Conservation (phyloP, 768 basidiomycete genomes). For the Tricholoma flavovirens region DNA sequence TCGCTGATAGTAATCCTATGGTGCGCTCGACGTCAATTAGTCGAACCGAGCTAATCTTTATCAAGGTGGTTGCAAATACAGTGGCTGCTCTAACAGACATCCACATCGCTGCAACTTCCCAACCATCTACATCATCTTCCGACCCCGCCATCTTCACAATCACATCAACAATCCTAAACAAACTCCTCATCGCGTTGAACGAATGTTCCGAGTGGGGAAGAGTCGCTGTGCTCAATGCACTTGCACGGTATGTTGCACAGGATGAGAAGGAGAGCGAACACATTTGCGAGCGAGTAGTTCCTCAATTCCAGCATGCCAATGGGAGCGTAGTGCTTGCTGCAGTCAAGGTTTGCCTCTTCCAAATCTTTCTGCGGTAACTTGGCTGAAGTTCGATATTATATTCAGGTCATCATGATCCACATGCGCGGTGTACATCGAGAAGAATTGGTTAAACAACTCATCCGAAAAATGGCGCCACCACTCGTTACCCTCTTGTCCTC, state of each 20-base stretch:
- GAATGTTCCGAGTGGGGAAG: conserved; percentile 99
- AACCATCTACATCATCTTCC: conserved; percentile 47
- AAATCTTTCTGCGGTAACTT: not conserved
- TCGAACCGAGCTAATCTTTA: conserved; percentile 1
- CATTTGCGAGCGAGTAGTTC: conserved; percentile 96
- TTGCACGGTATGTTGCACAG: conserved; percentile 74
- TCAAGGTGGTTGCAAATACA: conserved; percentile 96
- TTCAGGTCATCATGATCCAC: conserved; percentile 96
- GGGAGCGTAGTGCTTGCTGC: conserved; percentile 96
- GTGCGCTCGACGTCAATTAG: conserved; percentile 32
- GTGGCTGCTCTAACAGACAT: conserved; percentile 92
- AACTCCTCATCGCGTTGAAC: conserved; percentile 90
- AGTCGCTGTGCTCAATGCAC: conserved; percentile 84
- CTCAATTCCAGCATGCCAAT: conserved; percentile 97
- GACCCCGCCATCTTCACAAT: conserved; percentile 74
- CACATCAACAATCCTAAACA: conserved; percentile 77
- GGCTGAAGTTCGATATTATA: not conserved
- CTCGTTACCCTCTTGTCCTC: conserved; percentile 92
- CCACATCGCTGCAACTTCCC: conserved; percentile 62
- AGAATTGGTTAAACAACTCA: conserved; percentile 76
- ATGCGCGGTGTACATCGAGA: conserved; percentile 79
- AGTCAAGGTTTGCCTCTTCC: conserved; percentile 59
- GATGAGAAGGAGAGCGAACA: conserved; percentile 97
- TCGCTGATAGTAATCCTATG: conserved; percentile 96
- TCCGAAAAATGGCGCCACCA: conserved; percentile 97